Conservation (phyloP, 2,329 filamentous ascomycete species). For the Hortaea sp. region DNA sequence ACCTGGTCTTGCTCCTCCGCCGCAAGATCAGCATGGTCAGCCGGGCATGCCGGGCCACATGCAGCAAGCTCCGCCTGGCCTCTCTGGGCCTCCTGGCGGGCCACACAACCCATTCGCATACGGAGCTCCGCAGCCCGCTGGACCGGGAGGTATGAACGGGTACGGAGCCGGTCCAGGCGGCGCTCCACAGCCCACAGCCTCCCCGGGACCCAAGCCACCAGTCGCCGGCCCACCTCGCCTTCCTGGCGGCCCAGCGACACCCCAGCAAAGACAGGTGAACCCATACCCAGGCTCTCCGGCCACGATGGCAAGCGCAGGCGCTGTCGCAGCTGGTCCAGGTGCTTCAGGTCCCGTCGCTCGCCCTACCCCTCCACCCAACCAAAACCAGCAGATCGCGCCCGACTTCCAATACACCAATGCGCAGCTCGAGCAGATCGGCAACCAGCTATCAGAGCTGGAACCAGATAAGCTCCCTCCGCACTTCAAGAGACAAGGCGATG, state of each 20-base stretch:
- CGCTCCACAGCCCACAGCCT: slow-evolving; percentile 66
- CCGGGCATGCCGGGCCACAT: slow-evolving; percentile 49
- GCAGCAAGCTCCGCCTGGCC: slow-evolving; percentile 65
- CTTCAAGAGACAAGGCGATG: slow-evolving; percentile 77
- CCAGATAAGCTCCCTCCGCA: slow-evolving; percentile 74
- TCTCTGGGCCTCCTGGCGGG: slow-evolving; percentile 46
- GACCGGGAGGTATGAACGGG: slow-evolving; percentile 46
- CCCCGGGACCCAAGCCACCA: slow-evolving; percentile 72
- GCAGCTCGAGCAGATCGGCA: slow-evolving; percentile 43
- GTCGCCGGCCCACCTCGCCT: slow-evolving; percentile 45
- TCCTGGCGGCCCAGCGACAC: slow-evolving; percentile 43
- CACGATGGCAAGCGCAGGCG: slow-evolving; percentile 23
- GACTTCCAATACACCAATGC: slow-evolving; percentile 25
- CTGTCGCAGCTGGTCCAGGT: background rate
- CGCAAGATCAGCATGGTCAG: slow-evolving; percentile 50
- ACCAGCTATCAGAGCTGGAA: slow-evolving; percentile 75
- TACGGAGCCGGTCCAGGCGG: slow-evolving; percentile 62
- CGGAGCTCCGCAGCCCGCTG: slow-evolving; percentile 43
- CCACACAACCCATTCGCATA: slow-evolving; percentile 62
- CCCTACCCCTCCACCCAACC: slow-evolving; percentile 48
- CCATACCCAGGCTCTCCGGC: slow-evolving; percentile 86
- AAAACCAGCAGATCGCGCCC: slow-evolving; percentile 18
- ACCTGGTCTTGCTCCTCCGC: slow-evolving; percentile 63
- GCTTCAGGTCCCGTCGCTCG: slow-evolving; percentile 48
- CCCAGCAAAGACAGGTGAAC: slow-evolving; percentile 80